Base-by-base conservation (phyloP, 1,139 yeast species). In the Scheffersomyces illinoinensis region DNA sequence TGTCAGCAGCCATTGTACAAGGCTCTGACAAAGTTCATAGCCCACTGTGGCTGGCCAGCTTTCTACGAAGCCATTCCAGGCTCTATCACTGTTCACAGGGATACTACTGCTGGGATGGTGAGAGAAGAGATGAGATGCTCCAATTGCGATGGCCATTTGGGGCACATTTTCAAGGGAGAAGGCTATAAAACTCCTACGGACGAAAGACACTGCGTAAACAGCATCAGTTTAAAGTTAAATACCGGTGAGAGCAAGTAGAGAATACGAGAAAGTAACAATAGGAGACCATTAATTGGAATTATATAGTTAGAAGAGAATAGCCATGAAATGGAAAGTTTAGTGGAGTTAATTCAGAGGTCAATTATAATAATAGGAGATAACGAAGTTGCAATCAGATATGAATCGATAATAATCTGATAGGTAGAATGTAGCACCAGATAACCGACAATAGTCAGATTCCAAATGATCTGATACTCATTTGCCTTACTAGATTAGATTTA, bases 41-140 rank as follows among this genome's bases (percentile, higher is more conserved):
- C 97, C 21, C 93, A 92, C 58, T 95, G 99, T 74, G 99, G 99
- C 2, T 95, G 99, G 99, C 99, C 99, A 0, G 93, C 98, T 0
- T 95, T 95, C 74, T 93, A 88, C 71, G 89, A 91, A 59, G 97
- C 97, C 4, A 77, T 93, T 56, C 96, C 97, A 0, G 93, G 93
- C 0, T 82, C 97, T 1, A 81, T 95, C 53, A 82, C 75, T 43
- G 79, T 89, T 17, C 75, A 82, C 62, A 82, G 79, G 33, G 99
- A 95, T 72, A 67, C 59, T 0, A 73, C 88, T 10, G 76, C 76
- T 58, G 98, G 98, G 0, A 91, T 88, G 93, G 80, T 78, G 19
- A 81, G 99, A 62, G 91, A 87, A 17, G 99, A 95, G 72, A 93
- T 93, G 88, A 82, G 90, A 62, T 95, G 99, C 70, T 78, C 87